A percentile compares a stretch with the other conserved stretches of the same genome.
These are phyloP conservation scores for Epichloe scottii DNA, from an alignment of 2,329 filamentous ascomycete species.

Conservation along the genomic window DNA sequence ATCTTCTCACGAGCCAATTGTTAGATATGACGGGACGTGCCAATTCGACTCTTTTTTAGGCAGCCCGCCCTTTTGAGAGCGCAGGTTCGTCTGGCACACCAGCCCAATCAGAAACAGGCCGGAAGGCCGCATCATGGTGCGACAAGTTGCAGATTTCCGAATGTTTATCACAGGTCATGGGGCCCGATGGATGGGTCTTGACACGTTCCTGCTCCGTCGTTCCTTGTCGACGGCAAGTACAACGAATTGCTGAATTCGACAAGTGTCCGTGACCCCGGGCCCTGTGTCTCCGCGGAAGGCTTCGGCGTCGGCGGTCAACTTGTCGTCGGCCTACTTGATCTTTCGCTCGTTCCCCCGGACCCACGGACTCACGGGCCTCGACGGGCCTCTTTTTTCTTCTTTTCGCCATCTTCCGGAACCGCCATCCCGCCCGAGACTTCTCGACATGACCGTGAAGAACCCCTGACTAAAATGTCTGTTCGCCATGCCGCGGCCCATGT, in stretches of 20 bases:
- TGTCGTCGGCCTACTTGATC: neutral
- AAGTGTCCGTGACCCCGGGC: neutral
- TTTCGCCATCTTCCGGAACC: neutral
- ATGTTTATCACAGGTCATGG: too few species aligned
- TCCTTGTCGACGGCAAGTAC: too few species aligned
- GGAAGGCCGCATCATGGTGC: neutral
- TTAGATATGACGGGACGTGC: too few species aligned
- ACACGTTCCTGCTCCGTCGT: too few species aligned
- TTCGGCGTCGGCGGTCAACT: neutral
- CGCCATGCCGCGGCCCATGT: too few species aligned
- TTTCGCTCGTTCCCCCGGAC: neutral
- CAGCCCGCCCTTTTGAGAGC: neutral
- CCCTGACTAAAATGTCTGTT: too few species aligned
- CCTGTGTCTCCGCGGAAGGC: neutral
- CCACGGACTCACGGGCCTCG: neutral
- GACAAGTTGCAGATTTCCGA: neutral
- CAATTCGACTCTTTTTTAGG: neutral
- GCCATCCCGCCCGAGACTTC: neutral
- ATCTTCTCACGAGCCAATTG: neutral
- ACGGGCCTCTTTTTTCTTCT: neutral
- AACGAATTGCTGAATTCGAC: too few species aligned
- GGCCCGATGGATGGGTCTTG: too few species aligned
- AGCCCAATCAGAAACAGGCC: neutral
- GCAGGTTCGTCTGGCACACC: neutral
- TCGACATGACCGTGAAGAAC: too few species aligned